These are phyloP conservation scores for Penicillium sclerotigenum DNA, from an alignment of 2,329 filamentous ascomycete genomes.

Conservation along the genomic window DNA sequence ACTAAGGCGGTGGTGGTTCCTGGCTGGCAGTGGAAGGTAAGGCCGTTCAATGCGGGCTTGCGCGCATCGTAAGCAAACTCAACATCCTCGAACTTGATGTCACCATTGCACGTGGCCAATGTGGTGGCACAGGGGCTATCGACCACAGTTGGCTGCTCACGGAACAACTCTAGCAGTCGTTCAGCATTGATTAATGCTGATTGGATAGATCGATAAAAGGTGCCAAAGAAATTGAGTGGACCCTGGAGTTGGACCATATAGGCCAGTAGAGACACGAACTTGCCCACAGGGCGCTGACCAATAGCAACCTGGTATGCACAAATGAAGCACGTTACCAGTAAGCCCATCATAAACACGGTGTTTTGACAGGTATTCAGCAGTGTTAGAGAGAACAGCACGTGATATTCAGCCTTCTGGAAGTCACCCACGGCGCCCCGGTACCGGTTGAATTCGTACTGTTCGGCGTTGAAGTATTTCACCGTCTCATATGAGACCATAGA, in stretches of 20 bases:
- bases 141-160: slow-evolving; percentile 87
- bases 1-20: slow-evolving; percentile 95
- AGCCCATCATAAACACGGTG: slow-evolving; percentile 72
- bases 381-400: slow-evolving; percentile 72
- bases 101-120: slow-evolving; percentile 69
- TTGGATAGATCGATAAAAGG: slow-evolving; percentile 93
- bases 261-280: slow-evolving; percentile 70
- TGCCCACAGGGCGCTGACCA: slow-evolving; percentile 62
- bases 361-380: slow-evolving; percentile 80
- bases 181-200: slow-evolving; percentile 97
- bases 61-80: slow-evolving; percentile 86
- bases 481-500: slow-evolving; percentile 98
- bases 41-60: slow-evolving; percentile 76
- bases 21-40: slow-evolving; percentile 80
- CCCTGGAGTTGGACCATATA: slow-evolving; percentile 78
- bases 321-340: slow-evolving; percentile 68
- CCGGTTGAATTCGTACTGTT: slow-evolving; percentile 71
- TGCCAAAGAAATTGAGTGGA: slow-evolving; percentile 83
- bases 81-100: slow-evolving; percentile 83
- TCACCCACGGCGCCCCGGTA: slow-evolving; percentile 68
- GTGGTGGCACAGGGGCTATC: slow-evolving; percentile 66
- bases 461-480: slow-evolving; percentile 86
- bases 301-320: slow-evolving; percentile 73
- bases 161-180: slow-evolving; percentile 91
- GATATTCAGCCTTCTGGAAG: slow-evolving; percentile 72